phyloP scores from a whole-genome alignment of 2,329 filamentous ascomycete species.

The Sporothrix brasiliensis region DNA sequence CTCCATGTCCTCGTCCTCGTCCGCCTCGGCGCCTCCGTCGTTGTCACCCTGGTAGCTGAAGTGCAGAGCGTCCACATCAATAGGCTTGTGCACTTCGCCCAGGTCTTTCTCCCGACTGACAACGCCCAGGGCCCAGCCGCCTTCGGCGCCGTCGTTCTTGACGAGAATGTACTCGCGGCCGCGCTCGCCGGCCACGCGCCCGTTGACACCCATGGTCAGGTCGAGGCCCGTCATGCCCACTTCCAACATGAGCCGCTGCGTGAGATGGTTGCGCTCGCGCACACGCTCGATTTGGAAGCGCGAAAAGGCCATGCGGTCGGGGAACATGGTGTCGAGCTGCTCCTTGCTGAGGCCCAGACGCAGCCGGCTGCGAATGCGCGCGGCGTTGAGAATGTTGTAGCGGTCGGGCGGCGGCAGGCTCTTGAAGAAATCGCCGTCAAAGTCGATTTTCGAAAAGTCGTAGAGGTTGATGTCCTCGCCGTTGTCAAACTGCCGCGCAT shows the following conservation, averaged over 20 bases:
- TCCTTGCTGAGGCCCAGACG: conserved; percentile 97
- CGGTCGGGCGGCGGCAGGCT: conserved; percentile 86
- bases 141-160: conserved; percentile 91
- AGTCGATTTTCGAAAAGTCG: conserved; percentile 98
- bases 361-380: conserved; percentile 80
- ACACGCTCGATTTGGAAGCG: conserved; percentile 95
- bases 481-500: conserved; percentile 86
- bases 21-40: conserved; percentile 65
- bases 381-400: conserved; percentile 97
- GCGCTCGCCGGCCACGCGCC: conserved; percentile 81
- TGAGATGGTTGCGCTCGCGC: conserved; percentile 87
- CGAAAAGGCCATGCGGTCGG: conserved; percentile 95
- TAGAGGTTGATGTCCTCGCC: conserved; percentile 91
- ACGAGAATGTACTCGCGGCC: conserved; percentile 94
- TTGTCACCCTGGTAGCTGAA: conserved; percentile 60
- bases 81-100: conserved; percentile 81
- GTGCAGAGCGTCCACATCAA: conserved; percentile 77
- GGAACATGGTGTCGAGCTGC: conserved; percentile 94
- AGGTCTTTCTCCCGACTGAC: conserved; percentile 82
- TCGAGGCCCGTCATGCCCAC: conserved; percentile 85
- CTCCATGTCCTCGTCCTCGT: conserved; percentile 62
- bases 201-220: conserved; percentile 66
- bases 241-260: conserved; percentile 90
- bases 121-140: conserved; percentile 93
- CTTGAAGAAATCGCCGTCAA: conserved; percentile 92